Percentiles rank a stretch among this genome's conserved stretches.
Conservation (phyloP, 176 grass and related monocot genomes). For the Eleusine coracana region DNA sequence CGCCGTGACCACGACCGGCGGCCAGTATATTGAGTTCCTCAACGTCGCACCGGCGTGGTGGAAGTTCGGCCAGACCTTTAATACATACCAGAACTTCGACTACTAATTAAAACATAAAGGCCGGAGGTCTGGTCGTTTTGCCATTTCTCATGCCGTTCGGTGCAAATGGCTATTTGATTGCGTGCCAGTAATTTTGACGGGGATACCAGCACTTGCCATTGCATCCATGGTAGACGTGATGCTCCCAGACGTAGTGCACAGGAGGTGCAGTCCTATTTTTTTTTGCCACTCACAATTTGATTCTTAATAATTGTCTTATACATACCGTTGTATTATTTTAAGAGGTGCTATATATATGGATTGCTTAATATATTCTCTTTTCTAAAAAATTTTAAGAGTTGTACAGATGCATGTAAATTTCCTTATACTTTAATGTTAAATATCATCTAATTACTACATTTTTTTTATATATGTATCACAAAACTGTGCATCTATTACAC, state of each 20-base stretch:
- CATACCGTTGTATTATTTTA: no score
- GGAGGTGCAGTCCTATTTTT: constrained; percentile 29
- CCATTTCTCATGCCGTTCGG: constrained; percentile 10
- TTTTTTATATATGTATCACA: no score
- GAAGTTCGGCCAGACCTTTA: constrained; percentile 60
- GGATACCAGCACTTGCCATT: constrained; percentile 1
- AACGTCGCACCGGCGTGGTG: constrained; percentile 43
- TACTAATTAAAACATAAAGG: constrained; percentile 10
- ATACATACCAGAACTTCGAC: constrained; percentile 44
- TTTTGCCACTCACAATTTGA: not conserved
- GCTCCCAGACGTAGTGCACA: not conserved
- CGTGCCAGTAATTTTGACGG: constrained; percentile 36
- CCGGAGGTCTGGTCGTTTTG: no score
- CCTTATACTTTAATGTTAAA: no score
- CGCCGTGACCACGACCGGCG: constrained; percentile 48
- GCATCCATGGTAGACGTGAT: constrained; percentile 40
- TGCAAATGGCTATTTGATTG: not conserved
- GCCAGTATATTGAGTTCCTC: constrained; percentile 43
- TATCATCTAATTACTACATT: no score
- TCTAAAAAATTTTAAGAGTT: no score
- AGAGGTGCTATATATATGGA: no score
- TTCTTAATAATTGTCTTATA: not conserved
- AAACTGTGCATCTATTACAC: no score
- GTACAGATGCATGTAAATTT: no score
- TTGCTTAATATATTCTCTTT: no score